phyloP scores from a whole-genome alignment of 2,329 filamentous ascomycete genomes.

The Aspergillus pseudoglaucus region DNA sequence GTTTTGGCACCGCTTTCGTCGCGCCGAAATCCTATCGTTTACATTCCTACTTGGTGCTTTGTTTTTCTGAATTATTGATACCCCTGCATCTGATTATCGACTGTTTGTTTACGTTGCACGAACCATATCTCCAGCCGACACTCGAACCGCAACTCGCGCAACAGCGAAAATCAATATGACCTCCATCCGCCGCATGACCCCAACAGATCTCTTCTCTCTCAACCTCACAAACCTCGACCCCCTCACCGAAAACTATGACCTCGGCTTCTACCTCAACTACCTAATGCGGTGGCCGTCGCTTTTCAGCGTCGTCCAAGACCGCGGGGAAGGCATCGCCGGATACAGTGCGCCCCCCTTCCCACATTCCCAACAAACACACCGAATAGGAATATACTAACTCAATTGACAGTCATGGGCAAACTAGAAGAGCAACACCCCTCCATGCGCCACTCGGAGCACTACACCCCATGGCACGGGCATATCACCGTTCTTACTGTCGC shows the following conservation, averaged over 20 bases:
- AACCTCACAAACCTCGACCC: constrained; percentile 94
- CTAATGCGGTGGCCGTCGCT: constrained; percentile 92
- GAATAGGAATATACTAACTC: constrained; percentile 2
- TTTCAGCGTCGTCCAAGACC: constrained; percentile 85
- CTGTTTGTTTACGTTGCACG: not conserved
- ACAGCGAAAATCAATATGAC: constrained; percentile 52
- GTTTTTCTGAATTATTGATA: too few relatives aligned
- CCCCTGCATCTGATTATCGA: not conserved
- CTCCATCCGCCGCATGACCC: constrained; percentile 76
- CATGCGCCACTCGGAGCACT: constrained; percentile 71
- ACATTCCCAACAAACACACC: not conserved
- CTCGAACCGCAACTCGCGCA: not conserved
- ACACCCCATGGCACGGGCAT: constrained; percentile 98
- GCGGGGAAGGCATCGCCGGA: constrained; percentile 79
- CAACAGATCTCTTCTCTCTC: constrained; percentile 78
- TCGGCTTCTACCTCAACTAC: constrained; percentile 93
- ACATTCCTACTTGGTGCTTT: too few relatives aligned
- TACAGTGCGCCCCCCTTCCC: constrained; percentile 62
- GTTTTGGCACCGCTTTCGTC: too few relatives aligned
- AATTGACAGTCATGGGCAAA: constrained; percentile 79
- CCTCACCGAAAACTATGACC: constrained; percentile 95
- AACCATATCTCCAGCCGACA: not conserved
- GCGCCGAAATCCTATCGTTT: too few relatives aligned
- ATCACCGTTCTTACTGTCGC: constrained; percentile 93
- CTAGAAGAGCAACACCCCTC: constrained; percentile 77